Conservation (phyloP, 495 filamentous ascomycete species). For the Daldinia concentrica region DNA sequence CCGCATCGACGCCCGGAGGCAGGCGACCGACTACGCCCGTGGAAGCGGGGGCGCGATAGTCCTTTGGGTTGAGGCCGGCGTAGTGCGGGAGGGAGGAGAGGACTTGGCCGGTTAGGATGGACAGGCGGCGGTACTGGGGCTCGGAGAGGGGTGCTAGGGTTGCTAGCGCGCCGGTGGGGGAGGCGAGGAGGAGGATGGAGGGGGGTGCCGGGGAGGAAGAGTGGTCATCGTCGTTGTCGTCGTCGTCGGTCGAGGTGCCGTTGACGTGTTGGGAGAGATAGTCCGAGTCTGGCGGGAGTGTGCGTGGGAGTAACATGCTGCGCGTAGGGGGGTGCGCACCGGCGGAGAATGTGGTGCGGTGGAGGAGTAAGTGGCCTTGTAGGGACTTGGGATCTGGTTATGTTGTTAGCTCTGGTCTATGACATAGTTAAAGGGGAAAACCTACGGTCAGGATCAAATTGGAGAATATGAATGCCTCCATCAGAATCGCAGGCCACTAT, state of each 20-base stretch:
- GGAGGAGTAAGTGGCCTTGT: slow-evolving; percentile 85
- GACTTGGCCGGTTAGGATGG: slow-evolving; percentile 82
- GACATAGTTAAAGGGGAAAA: slow-evolving; percentile 10
- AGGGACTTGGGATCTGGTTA: slow-evolving; percentile 87
- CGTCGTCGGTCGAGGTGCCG: not conserved
- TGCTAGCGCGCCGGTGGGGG: slow-evolving; percentile 76
- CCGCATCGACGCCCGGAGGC: slow-evolving; percentile 55
- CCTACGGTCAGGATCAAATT: slow-evolving; percentile 91
- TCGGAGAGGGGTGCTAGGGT: slow-evolving; percentile 82
- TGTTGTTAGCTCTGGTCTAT: slow-evolving; percentile 36
- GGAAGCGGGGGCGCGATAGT: slow-evolving; percentile 65
- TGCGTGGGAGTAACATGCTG: slow-evolving; percentile 78
- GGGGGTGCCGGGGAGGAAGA: slow-evolving; percentile 50
- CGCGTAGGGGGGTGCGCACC: slow-evolving; percentile 78
- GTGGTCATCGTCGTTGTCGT: slow-evolving; percentile 23
- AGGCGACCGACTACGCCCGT: slow-evolving; percentile 43
- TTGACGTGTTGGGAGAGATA: slow-evolving; percentile 52
- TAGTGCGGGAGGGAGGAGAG: slow-evolving; percentile 76
- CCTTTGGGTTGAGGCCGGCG: slow-evolving; percentile 82
- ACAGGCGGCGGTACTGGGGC: slow-evolving; percentile 81
- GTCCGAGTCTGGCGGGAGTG: slow-evolving; percentile 52
- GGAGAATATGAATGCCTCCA: slow-evolving; percentile 83
- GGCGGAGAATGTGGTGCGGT: slow-evolving; percentile 82
- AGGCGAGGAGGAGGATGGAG: slow-evolving; percentile 74
- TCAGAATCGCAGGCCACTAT: slow-evolving; percentile 87